Evolutionary conservation across 257 asterid genomes (phyloP), one percentile per base, ranked within the genome.

Genomic region (Capsicum pubescens): DNA sequence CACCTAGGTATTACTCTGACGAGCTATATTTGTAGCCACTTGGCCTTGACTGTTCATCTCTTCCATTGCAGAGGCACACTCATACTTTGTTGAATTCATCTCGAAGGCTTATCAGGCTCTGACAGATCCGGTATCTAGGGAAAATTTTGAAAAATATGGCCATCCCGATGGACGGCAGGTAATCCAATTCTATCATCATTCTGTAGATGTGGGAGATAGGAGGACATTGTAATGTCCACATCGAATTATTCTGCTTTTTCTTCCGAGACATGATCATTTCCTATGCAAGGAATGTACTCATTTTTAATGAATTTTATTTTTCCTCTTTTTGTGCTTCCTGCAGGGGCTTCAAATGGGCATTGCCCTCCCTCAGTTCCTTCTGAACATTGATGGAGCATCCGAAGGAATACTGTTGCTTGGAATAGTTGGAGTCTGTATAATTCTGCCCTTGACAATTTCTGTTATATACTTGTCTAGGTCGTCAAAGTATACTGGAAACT

Each of bases 111-210:
- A 95, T 88, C 99, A 97, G 90, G 99, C 99, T 88, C 91, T 97
- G 83, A 97, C 99, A 56, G 99, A 97, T 90, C 98, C 99, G 81
- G 83, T 92, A 68, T 92, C 99, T 59, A 98, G 99, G 83, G 99
- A 97, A 88, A 97, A 97, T 88, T 97, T 90, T 85, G 98, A 94
- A 90, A 97, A 93, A 84, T 97, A 95, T 91, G 99, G 99, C 67
- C 99, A 97, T 94, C 99, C 99, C 67, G 99, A 97, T 91, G 99
- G 99, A 85, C 91, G 99, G 84, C 99, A 97, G 99, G 99, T 97
- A 88, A 56, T 85, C 21, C 84, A 83, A 83, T 60, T 81, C 21
- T 32, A 66, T 82, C 32, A 55, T 66, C 21, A 58, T 14, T 9
- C 3, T 26, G 74, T 26, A 36, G 74, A 64, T 63, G 59, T 32